These are phyloP conservation scores for Pleomassaria siparia DNA, from an alignment of 2,329 filamentous ascomycete species.

Conservation along the genomic window DNA sequence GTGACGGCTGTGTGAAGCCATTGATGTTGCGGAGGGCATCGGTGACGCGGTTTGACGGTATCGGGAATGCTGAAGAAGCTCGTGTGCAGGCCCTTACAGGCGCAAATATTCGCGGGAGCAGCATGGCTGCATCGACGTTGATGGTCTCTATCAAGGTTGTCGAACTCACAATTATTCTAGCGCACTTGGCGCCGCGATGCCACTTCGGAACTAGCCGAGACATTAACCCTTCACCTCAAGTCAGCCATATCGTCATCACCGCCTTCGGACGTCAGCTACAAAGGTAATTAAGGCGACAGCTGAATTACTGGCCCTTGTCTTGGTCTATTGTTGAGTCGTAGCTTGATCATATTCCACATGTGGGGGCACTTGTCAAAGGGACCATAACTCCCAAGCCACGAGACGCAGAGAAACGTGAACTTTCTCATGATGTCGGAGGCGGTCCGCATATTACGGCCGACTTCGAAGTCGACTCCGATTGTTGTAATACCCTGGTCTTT, in stretches of 20 bases:
- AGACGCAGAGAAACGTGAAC: too few species aligned
- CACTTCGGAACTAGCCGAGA: not conserved
- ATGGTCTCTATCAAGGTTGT: not conserved
- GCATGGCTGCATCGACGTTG: slow-evolving; percentile 36
- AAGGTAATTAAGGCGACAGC: too few species aligned
- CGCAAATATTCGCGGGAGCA: slow-evolving; percentile 43
- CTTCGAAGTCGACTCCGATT: too few species aligned
- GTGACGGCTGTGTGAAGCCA: slow-evolving; percentile 31
- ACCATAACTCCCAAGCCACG: too few species aligned
- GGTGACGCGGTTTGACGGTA: slow-evolving; percentile 32
- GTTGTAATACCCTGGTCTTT: too few species aligned
- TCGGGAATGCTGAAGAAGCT: slow-evolving; percentile 19
- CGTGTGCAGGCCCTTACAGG: slow-evolving; percentile 37
- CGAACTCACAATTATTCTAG: not conserved
- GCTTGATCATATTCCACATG: not conserved
- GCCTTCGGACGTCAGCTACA: not conserved
- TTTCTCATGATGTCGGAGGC: not conserved
- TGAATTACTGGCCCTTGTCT: not conserved
- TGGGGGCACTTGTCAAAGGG: not conserved
- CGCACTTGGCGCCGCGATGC: not conserved
- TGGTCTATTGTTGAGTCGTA: not conserved
- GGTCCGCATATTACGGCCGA: not conserved
- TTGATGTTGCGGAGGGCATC: slow-evolving; percentile 36
- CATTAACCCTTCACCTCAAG: not conserved
- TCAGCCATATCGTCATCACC: not conserved